Percentiles rank a stretch among this genome's conserved stretches.
phyloP scores from a whole-genome alignment of 1,284 basidiomycete genomes.

The Cutaneotrichosporon cutaneum region DNA sequence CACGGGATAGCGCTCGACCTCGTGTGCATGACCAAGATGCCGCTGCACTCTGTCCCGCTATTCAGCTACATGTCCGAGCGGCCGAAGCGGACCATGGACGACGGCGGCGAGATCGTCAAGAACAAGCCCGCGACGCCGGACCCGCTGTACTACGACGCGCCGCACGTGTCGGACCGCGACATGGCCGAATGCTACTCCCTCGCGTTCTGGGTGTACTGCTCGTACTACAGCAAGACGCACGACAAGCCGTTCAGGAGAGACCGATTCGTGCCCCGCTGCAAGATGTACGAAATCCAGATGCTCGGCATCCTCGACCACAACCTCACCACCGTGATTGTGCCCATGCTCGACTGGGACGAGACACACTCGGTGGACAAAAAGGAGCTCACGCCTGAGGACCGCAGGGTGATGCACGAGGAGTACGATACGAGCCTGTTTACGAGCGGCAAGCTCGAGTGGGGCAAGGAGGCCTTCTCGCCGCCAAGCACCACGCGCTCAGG shows the following conservation, averaged over 20 bases:
- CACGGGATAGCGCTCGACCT: slow-evolving; percentile 90
- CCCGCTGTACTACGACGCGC: slow-evolving; percentile 72
- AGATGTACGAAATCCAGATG: slow-evolving; percentile 94
- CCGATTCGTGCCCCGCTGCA: slow-evolving; percentile 84
- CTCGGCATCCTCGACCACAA: slow-evolving; percentile 85
- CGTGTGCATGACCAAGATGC: slow-evolving; percentile 86
- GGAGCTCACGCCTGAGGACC: slow-evolving; percentile 29
- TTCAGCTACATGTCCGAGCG: slow-evolving; percentile 63
- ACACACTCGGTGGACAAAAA: slow-evolving; percentile 17
- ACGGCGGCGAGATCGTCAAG: slow-evolving; percentile 19
- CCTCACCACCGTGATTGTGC: slow-evolving; percentile 80
- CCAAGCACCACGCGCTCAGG: slow-evolving; percentile 11
- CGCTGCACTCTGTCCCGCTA: slow-evolving; percentile 85
- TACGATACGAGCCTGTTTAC: slow-evolving; percentile 44
- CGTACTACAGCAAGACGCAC: slow-evolving; percentile 52
- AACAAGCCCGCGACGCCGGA: slow-evolving; percentile 58
- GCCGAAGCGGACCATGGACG: slow-evolving; percentile 45
- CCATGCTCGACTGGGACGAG: slow-evolving; percentile 58
- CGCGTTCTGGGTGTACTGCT: slow-evolving; percentile 52
- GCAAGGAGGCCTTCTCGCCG: slow-evolving; percentile 11
- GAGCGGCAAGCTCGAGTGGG: slow-evolving; percentile 1
- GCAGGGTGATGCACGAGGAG: slow-evolving; percentile 34
- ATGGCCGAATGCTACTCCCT: slow-evolving; percentile 49
- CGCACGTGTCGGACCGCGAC: slow-evolving; percentile 38
- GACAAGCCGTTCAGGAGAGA: slow-evolving; percentile 74